Percentiles rank a stretch among this genome's conserved stretches.
Conservation (phyloP, 2,329 filamentous ascomycete species). For the Pyrenochaeta sp. region DNA sequence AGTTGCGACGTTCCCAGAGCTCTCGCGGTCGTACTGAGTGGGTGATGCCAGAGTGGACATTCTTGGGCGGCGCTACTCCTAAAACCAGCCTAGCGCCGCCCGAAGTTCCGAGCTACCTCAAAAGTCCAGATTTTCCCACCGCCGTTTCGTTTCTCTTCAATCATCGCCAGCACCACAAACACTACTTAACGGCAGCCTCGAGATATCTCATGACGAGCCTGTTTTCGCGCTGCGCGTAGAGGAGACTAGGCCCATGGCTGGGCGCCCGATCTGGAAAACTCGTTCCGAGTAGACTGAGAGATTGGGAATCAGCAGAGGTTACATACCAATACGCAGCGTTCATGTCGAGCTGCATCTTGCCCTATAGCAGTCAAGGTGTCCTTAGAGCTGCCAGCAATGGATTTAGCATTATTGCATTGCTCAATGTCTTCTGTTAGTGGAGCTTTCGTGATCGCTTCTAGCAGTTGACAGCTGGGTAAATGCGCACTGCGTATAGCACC, state of each 20-base stretch:
- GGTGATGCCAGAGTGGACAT: slow-evolving; percentile 44
- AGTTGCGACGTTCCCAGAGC: slow-evolving; percentile 37
- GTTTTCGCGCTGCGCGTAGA: slow-evolving; percentile 77
- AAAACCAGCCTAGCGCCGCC: slow-evolving; percentile 29
- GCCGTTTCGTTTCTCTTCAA: slow-evolving; percentile 55
- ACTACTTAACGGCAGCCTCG: slow-evolving; percentile 68
- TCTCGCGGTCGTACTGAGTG: slow-evolving; percentile 30
- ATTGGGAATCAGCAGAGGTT: slow-evolving; percentile 78
- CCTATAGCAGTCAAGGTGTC: neutral
- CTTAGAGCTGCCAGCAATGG: neutral
- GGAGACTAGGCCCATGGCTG: slow-evolving; percentile 70
- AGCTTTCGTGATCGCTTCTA: neutral
- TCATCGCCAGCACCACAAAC: slow-evolving; percentile 64
- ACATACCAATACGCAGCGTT: slow-evolving; percentile 53
- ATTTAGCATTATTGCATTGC: neutral
- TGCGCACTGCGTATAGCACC: no score
- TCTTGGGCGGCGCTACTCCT: slow-evolving; percentile 19
- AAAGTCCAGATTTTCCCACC: slow-evolving; percentile 45
- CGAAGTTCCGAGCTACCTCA: slow-evolving; percentile 29
- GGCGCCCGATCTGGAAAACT: slow-evolving; percentile 74
- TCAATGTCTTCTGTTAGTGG: neutral
- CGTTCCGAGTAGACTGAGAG: slow-evolving; percentile 69
- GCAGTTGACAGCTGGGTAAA: neutral
- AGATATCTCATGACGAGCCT: slow-evolving; percentile 60
- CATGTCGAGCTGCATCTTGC: neutral